These are phyloP conservation scores for Curvularia sp. DNA, from an alignment of 2,329 filamentous ascomycete genomes.

Conservation along the genomic window DNA sequence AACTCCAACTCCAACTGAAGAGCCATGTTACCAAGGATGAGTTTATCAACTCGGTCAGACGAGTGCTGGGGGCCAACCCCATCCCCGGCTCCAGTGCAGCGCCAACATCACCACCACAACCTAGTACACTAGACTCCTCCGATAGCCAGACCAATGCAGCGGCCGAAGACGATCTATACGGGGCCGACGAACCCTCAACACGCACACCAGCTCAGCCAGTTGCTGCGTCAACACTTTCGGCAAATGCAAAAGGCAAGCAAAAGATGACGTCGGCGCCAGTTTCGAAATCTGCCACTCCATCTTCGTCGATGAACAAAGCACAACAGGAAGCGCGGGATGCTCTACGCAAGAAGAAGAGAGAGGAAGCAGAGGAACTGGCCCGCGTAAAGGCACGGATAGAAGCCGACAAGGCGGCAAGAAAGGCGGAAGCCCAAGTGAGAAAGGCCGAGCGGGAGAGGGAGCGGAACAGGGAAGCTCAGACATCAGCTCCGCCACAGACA, in stretches of 20 bases:
- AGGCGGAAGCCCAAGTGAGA: conserved; percentile 48
- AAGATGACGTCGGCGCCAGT: conserved; percentile 50
- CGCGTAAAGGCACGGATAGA: conserved; percentile 78
- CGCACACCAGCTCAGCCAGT: conserved; percentile 13
- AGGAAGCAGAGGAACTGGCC: conserved; percentile 72
- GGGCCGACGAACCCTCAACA: conserved; percentile 8
- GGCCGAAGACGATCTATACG: conserved; percentile 17
- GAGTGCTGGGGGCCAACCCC: conserved; percentile 44
- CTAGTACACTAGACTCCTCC: conserved; percentile 16
- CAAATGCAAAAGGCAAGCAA: conserved; percentile 49
- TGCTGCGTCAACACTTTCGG: conserved; percentile 18
- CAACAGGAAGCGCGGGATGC: conserved; percentile 48
- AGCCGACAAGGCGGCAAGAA: conserved; percentile 75
- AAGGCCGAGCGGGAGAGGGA: conserved; percentile 46
- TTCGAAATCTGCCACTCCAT: conserved; percentile 47
- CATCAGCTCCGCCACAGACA: conserved; percentile 9
- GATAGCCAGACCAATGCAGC: conserved; percentile 6
- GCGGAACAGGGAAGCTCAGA: conserved; percentile 16
- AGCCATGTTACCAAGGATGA: conserved; percentile 70
- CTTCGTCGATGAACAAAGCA: conserved; percentile 47
- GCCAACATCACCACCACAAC: conserved; percentile 20
- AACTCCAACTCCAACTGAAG: conserved; percentile 78
- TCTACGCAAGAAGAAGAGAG: conserved; percentile 68
- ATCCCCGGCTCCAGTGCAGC: conserved; percentile 36
- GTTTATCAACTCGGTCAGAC: conserved; percentile 65